Percentiles rank a stretch among this genome's conserved stretches.
phyloP scores from a whole-genome alignment of 2,329 filamentous ascomycete genomes.

The Pseudocercospora pini-densiflorae region DNA sequence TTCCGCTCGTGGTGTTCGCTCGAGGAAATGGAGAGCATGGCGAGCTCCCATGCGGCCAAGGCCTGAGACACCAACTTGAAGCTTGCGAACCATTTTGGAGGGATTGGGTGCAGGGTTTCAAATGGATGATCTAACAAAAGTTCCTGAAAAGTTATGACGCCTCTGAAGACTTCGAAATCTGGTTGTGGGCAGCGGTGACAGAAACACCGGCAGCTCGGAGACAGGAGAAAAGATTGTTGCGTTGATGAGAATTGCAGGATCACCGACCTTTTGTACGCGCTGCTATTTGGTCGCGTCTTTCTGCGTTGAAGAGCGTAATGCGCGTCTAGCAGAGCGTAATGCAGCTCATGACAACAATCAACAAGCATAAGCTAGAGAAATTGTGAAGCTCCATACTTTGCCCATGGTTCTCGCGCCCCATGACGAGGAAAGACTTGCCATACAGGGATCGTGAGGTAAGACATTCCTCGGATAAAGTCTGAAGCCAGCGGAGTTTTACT shows the following conservation, averaged over 20 bases:
- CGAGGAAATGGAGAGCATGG: slow-evolving; percentile 54
- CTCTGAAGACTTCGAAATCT: background rate
- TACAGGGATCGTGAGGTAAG: background rate
- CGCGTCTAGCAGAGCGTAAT: slow-evolving; percentile 16
- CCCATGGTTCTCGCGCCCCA: background rate
- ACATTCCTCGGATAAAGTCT: background rate
- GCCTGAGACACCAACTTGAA: slow-evolving; percentile 51
- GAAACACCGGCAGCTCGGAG: background rate
- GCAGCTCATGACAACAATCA: slow-evolving; percentile 10
- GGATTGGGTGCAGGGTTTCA: background rate
- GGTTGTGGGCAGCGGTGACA: slow-evolving; percentile 5
- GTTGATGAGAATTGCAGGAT: background rate
- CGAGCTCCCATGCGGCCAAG: slow-evolving; percentile 57
- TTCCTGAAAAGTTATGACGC: background rate
- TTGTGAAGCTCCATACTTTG: slow-evolving; percentile 12
- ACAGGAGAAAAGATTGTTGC: slow-evolving; percentile 6
- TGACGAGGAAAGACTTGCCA: slow-evolving; percentile 7
- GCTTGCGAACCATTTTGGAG: slow-evolving; percentile 42
- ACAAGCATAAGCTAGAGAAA: slow-evolving; percentile 9
- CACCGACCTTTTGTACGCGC: slow-evolving; percentile 10
- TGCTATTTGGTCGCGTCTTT: background rate
- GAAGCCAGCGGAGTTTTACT: background rate
- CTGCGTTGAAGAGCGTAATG: slow-evolving; percentile 14
- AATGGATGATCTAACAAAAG: background rate
- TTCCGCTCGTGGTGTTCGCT: slow-evolving; percentile 51